These are phyloP conservation scores for Trichophyton simii DNA, from an alignment of 2,329 filamentous ascomycete species.

Conservation along the genomic window DNA sequence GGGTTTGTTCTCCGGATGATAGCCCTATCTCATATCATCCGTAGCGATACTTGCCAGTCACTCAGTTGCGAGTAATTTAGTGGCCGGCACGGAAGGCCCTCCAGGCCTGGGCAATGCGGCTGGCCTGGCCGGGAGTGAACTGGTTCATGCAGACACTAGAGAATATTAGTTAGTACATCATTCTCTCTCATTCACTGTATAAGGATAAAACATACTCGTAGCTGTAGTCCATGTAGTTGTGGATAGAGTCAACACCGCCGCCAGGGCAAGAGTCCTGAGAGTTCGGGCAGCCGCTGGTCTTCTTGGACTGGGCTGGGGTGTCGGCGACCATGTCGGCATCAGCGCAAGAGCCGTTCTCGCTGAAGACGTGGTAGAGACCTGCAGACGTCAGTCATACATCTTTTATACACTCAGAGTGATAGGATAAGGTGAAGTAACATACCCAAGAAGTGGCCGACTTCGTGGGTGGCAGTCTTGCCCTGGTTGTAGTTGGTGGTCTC, in stretches of 20 bases:
- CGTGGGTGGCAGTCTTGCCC: constrained; percentile 22
- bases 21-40: not conserved
- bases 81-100: constrained; percentile 14
- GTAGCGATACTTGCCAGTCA: not conserved
- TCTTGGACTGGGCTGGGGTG: constrained; percentile 19
- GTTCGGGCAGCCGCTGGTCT: constrained; percentile 17
- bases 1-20: not conserved
- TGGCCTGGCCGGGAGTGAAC: constrained; percentile 20
- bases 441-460: constrained; percentile 25
- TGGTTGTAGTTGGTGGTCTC: constrained; percentile 13
- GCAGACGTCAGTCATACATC: not conserved
- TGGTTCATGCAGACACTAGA: constrained; percentile 15
- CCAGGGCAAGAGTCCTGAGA: constrained; percentile 20
- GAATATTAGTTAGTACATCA: constrained; percentile 1
- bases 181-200: not conserved
- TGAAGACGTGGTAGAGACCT: constrained; percentile 22
- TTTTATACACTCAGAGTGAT: not conserved
- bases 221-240: constrained; percentile 26
- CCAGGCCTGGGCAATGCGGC: constrained; percentile 19
- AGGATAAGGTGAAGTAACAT: not conserved
- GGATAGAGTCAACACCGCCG: constrained; percentile 21
- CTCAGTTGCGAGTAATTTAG: constrained; percentile 1
- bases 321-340: constrained; percentile 19
- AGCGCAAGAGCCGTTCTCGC: constrained; percentile 17
- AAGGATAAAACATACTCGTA: constrained; percentile 12